phyloP scores from a whole-genome alignment of 1,139 yeast species.

The Geotrichum europaeum region DNA sequence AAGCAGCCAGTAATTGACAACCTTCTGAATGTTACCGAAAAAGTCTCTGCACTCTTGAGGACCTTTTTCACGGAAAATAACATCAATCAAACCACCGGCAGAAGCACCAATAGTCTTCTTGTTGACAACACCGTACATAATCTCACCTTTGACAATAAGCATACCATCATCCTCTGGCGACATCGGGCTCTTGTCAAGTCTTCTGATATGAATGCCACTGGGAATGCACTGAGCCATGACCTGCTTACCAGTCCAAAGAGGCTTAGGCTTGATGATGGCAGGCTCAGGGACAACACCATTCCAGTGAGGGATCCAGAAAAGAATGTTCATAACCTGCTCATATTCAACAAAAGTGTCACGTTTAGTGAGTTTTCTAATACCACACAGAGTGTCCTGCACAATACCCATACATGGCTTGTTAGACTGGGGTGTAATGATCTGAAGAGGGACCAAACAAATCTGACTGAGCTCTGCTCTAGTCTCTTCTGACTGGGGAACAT shows the following conservation, averaged over 20 bases:
- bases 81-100: conserved; percentile 95
- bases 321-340: conserved; percentile 92
- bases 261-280: conserved; percentile 88
- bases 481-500: conserved; percentile 98
- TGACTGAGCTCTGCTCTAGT: conserved; percentile 94
- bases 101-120: conserved; percentile 98
- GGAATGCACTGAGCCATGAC: conserved; percentile 90
- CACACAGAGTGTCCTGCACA: conserved; percentile 97
- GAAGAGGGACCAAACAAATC: conserved; percentile 93
- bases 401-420: conserved; percentile 99
- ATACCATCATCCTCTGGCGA: conserved; percentile 89
- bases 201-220: conserved; percentile 86
- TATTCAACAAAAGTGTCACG: conserved; percentile 84
- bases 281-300: conserved; percentile 99
- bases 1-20: conserved; percentile 91
- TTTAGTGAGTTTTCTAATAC: conserved; percentile 89
- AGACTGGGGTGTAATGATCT: conserved; percentile 96
- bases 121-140: conserved; percentile 95
- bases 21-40: conserved; percentile 90
- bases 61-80: conserved; percentile 96
- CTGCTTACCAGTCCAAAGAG: conserved; percentile 97
- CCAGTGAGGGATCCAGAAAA: conserved; percentile 98
- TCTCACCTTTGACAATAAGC: conserved; percentile 87
- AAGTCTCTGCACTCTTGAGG: conserved; percentile 83
- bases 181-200: conserved; percentile 83